Percentiles rank a stretch among this genome's conserved stretches.
Conservation (phyloP, 345 rosid genomes). For the Pugionium dolabratum region DNA sequence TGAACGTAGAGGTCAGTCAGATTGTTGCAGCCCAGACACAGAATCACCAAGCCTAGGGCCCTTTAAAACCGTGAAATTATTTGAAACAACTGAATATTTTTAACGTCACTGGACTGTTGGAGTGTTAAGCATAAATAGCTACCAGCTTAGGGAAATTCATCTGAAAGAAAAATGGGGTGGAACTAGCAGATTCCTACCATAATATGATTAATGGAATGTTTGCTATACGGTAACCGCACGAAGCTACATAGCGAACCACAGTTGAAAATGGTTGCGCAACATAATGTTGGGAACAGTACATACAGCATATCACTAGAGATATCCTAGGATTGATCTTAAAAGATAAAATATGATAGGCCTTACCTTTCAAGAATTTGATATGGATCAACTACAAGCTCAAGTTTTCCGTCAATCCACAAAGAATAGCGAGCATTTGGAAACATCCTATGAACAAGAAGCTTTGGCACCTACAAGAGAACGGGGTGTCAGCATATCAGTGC, state of each 20-base stretch:
- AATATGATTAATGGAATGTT: not conserved
- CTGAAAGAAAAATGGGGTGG: not conserved
- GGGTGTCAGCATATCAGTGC: conserved; percentile 1
- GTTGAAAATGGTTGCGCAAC: conserved; percentile 3
- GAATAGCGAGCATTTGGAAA: conserved; percentile 95
- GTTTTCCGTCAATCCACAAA: conserved; percentile 97
- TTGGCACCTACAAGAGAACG: conserved; percentile 35
- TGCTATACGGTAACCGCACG: not conserved
- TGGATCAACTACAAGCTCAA: conserved; percentile 92
- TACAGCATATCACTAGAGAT: conserved; percentile 7
- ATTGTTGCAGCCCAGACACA: conserved; percentile 7
- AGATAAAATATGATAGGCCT: conserved; percentile 7
- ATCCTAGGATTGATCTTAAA: conserved; percentile 9
- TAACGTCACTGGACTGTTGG: too few species aligned
- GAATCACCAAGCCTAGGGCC: conserved; percentile 19
- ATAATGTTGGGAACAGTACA: not conserved
- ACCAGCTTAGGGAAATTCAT: conserved; percentile 14
- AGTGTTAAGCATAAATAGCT: not conserved
- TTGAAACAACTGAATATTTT: conserved; percentile 4
- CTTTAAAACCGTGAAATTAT: conserved; percentile 7
- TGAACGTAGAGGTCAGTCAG: conserved; percentile 26
- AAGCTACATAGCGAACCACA: conserved; percentile 2
- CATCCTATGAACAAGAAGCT: conserved; percentile 66
- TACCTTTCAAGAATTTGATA: conserved; percentile 97
- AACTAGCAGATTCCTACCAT: conserved; percentile 16